These are phyloP conservation scores for Lomentospora prolificans DNA, from an alignment of 2,329 filamentous ascomycete genomes.

Conservation along the genomic window DNA sequence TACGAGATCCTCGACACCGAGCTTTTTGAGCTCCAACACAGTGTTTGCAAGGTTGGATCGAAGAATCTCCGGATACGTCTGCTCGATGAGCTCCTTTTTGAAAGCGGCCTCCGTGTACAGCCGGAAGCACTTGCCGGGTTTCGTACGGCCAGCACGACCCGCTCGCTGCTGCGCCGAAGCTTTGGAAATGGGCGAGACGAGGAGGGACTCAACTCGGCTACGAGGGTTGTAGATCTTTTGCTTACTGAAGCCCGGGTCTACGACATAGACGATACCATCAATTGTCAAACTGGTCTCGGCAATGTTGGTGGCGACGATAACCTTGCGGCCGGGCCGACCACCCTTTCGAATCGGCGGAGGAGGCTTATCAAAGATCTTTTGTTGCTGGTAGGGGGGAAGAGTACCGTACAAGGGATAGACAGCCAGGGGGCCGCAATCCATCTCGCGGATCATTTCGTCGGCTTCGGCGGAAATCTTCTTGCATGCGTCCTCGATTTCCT, in stretches of 20 bases:
- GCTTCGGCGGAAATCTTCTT: slow-evolving; percentile 84
- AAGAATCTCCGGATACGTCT: slow-evolving; percentile 92
- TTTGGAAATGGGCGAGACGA: slow-evolving; percentile 97
- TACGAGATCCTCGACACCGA: slow-evolving; percentile 88
- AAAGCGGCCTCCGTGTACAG: slow-evolving; percentile 92
- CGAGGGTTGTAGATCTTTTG: slow-evolving; percentile 98
- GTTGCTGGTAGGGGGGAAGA: slow-evolving; percentile 84
- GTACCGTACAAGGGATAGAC: slow-evolving; percentile 94
- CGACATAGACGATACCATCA: slow-evolving; percentile 96
- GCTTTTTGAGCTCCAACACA: slow-evolving; percentile 92
- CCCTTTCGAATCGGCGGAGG: slow-evolving; percentile 63
- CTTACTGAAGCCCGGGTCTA: slow-evolving; percentile 98
- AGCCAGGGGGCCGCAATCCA: slow-evolving; percentile 78
- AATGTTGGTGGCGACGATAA: slow-evolving; percentile 93
- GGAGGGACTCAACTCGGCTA: slow-evolving; percentile 87
- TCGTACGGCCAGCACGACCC: slow-evolving; percentile 97
- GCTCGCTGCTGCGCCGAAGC: slow-evolving; percentile 94
- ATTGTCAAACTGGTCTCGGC: slow-evolving; percentile 96
- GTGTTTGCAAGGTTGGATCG: slow-evolving; percentile 92
- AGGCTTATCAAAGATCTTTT: slow-evolving; percentile 87
- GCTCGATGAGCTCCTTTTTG: slow-evolving; percentile 95
- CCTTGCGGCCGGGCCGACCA: slow-evolving; percentile 83
- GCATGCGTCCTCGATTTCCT: slow-evolving; percentile 95
- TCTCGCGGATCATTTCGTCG: slow-evolving; percentile 85
- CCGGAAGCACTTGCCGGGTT: slow-evolving; percentile 96